Base-by-base conservation (phyloP, 2,329 filamentous ascomycete genomes). In the Colletotrichum sp. region DNA sequence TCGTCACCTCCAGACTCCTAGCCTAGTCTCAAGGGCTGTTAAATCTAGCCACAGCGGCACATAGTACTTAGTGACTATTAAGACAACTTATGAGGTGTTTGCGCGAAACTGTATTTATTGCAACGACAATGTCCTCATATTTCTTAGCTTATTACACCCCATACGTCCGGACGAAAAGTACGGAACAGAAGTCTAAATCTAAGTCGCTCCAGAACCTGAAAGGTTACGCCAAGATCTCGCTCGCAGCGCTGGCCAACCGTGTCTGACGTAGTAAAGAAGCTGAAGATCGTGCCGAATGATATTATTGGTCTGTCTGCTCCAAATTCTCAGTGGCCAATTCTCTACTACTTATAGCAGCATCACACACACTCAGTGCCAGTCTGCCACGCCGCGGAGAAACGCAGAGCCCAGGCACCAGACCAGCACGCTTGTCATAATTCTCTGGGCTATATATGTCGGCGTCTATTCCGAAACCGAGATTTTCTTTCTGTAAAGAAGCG, bases 301-400 rank as follows among this genome's bases (percentile, higher is more conserved):
- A n/a, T n/a, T n/a, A n/a, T n/a, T 24, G 8, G 6, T n/a, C 43
- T 21, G 43, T 13, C n/a, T 48, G 16, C 5, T 34, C n/a, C 0
- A 2, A 21, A 12, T 21, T 48, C 10, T 21, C 43, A 21, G 43
- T 9, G 10, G 43, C 1, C 6, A 21, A 10, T 48, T 12, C 10
- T n/a, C 0, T 21, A 48, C 0, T 21, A 48, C 43, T 48, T 8
- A 48, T 21, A 21, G n/a, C 43, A 0, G 43, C n/a, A 48, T 4
- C 3, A 5, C 2, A 2, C 2, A 21, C 10, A 48, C 43, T 4
- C 10, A n/a, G n/a, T n/a, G 5, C 3, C 4, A 13, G 6, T 48
- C 43, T 48, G 6, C 3, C n/a, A 21, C 3, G 10, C n/a, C 10
- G 7, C 18, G 10, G 18, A 21, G 10, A 6, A 48, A 43, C 38